Conservation (phyloP, 371 early-diverging fungal genomes). For the Coemansia sp. region DNA sequence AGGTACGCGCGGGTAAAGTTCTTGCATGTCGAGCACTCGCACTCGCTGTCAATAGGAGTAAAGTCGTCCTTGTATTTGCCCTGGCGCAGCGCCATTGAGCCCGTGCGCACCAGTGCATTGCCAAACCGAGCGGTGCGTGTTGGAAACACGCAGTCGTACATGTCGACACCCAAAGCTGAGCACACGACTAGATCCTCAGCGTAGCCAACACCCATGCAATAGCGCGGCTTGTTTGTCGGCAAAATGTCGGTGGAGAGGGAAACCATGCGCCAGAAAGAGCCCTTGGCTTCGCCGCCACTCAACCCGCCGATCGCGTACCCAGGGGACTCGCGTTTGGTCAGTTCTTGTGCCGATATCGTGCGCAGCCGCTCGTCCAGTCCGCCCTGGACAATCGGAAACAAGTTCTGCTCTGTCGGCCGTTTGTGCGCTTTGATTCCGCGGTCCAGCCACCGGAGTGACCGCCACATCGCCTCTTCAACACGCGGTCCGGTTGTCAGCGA, state of each 20-base stretch:
- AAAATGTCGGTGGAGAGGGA: conserved; percentile 79
- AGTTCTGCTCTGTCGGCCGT: conserved; percentile 73
- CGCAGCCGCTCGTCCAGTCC: conserved; percentile 79
- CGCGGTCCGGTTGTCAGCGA: conserved; percentile 78
- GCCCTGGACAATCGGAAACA: conserved; percentile 97
- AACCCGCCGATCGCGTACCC: conserved; percentile 96
- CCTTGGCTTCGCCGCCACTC: conserved; percentile 95
- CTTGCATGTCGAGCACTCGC: conserved; percentile 85
- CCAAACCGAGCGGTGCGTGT: conserved; percentile 97
- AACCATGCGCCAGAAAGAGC: conserved; percentile 88
- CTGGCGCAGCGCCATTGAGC: conserved; percentile 69
- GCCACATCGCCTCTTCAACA: conserved; percentile 91
- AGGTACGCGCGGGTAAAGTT: conserved; percentile 81
- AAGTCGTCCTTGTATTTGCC: conserved; percentile 65
- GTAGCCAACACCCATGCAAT: conserved; percentile 98
- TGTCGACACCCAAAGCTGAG: conserved; percentile 92
- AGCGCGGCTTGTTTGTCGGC: conserved; percentile 84
- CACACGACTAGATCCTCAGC: conserved; percentile 93
- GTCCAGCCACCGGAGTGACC: conserved; percentile 95
- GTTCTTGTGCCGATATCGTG: conserved; percentile 76
- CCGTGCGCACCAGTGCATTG: conserved; percentile 79
- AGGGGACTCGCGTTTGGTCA: conserved; percentile 83
- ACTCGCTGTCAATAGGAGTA: conserved; percentile 78
- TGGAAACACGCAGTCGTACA: conserved; percentile 98
- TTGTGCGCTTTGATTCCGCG: conserved; percentile 83